Base-by-base conservation (phyloP, 441 rosid species). In the Macaranga tanarius region DNA sequence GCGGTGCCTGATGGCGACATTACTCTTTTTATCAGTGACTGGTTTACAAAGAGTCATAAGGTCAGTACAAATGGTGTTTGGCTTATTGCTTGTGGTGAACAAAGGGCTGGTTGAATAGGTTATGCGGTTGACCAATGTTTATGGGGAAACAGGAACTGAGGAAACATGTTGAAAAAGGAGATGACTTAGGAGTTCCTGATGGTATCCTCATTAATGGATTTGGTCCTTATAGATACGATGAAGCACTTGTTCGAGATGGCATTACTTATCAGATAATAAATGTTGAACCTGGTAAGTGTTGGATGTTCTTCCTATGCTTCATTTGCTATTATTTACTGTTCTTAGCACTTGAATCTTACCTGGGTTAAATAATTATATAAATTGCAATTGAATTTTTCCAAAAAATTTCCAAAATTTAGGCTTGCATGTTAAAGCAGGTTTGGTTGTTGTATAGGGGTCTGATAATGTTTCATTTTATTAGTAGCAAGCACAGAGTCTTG, bases 31-130 rank as follows among this genome's bases (percentile, higher is more conserved):
- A 82, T 92, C 56, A 79, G 95, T 81, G 97, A 92, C 73, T 93
- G 95, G 97, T 91, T 87, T 79, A 81, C 87, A 44, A 83, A 84
- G 72, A 84, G 90, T 79, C 93, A 89, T 65, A 89, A 93, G 98
- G 97, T 89, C 69, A 63, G 84, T 70, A 51, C 45, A 61, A 25
- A 25, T 60, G 45, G 55, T 20, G 44, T 51, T 47, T 60, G 50
- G 40, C 28, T 75, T 73, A 60, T 59, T 81, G 70, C 67, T 62
- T 75, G 28, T 54, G 55, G 56, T 65, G 69, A 67, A 69, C 65
- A 48, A 23, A 22, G 38, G 22, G 62, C 25, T 59, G n/a, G 7
- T 69, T 63, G 74, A 28, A 58, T 76, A 72, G 70, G 73, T 17
- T 79, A 47, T 38, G 47, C 17, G 44, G 15, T 50, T 83, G 58